Percentiles rank a stretch among this genome's conserved stretches.
Conservation (phyloP, 2,329 filamentous ascomycete species). For the Colletotrichum tropicicola region DNA sequence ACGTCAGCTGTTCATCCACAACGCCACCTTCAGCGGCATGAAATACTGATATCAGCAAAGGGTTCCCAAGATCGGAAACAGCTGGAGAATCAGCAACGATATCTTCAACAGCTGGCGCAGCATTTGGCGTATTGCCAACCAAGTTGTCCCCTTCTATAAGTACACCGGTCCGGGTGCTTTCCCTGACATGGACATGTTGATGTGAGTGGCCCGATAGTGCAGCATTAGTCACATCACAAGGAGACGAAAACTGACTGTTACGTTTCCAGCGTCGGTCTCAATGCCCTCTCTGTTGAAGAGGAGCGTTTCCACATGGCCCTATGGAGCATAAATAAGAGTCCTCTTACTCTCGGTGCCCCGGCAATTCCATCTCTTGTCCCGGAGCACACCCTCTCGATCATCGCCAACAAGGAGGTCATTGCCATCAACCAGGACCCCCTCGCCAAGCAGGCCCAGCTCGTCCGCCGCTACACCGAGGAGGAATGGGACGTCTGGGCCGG, state of each 20-base stretch:
- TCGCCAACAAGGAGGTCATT: conserved; percentile 63
- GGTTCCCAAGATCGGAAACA: conserved; percentile 43
- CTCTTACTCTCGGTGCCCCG: conserved; percentile 56
- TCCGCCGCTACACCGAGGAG: conserved; percentile 55
- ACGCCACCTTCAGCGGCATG: neutral
- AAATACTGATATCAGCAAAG: neutral
- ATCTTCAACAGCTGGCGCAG: conserved; percentile 60
- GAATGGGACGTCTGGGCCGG: conserved; percentile 62
- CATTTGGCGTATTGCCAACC: conserved; percentile 61
- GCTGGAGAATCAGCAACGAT: conserved; percentile 63
- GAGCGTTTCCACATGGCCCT: conserved; percentile 62
- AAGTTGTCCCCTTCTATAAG: conserved; percentile 55
- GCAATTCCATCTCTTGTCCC: conserved; percentile 48
- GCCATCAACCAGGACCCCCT: conserved; percentile 66
- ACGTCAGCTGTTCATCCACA: neutral
- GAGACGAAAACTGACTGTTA: neutral
- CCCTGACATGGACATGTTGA: conserved; percentile 62
- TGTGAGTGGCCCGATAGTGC: conserved; percentile 39
- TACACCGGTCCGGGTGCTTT: conserved; percentile 56
- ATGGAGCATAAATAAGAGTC: conserved; percentile 62
- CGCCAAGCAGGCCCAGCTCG: conserved; percentile 58
- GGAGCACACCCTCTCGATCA: conserved; percentile 48
- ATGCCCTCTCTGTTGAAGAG: conserved; percentile 52
- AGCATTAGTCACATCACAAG: neutral
- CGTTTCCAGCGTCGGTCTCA: conserved; percentile 52